Conservation (phyloP, 2,329 filamentous ascomycete genomes). For the Daldinia eschscholtzii region DNA sequence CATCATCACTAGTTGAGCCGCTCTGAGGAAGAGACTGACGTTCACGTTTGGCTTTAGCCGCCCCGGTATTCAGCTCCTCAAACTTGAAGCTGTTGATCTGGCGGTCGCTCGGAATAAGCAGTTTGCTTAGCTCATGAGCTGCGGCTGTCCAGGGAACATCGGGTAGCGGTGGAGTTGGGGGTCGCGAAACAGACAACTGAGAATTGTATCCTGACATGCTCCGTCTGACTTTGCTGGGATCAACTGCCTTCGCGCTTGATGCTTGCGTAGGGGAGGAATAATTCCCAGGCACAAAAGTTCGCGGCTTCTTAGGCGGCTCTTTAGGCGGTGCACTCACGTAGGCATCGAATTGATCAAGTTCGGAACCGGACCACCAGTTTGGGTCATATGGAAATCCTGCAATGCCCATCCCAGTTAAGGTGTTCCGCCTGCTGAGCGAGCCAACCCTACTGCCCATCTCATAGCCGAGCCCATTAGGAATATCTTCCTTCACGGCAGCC, state of each 20-base stretch:
- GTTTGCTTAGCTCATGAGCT: constrained; percentile 83
- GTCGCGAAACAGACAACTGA: constrained; percentile 54
- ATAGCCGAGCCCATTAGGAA: constrained; percentile 62
- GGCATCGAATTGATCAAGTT: constrained; percentile 77
- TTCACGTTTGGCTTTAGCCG: constrained; percentile 72
- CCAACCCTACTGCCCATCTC: constrained; percentile 70
- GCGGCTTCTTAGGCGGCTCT: constrained; percentile 66
- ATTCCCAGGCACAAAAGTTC: constrained; percentile 71
- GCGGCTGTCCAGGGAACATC: constrained; percentile 88
- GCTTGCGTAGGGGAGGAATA: constrained; percentile 91
- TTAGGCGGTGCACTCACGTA: constrained; percentile 62
- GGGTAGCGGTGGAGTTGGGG: constrained; percentile 77
- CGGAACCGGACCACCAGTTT: constrained; percentile 76
- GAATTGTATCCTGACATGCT: constrained; percentile 69
- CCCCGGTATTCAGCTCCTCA: constrained; percentile 82
- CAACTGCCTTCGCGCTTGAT: constrained; percentile 82
- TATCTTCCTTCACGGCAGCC: constrained; percentile 55
- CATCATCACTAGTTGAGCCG: constrained; percentile 48
- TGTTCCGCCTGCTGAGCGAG: constrained; percentile 54
- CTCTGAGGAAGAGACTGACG: constrained; percentile 65
- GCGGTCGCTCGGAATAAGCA: constrained; percentile 82
- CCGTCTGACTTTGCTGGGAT: constrained; percentile 74
- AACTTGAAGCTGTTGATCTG: constrained; percentile 81
- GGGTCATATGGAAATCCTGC: constrained; percentile 69
- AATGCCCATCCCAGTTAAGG: constrained; percentile 48